Evolutionary conservation across 2,329 filamentous ascomycete genomes (phyloP).

Genomic region (Clarireedia hainanense): DNA sequence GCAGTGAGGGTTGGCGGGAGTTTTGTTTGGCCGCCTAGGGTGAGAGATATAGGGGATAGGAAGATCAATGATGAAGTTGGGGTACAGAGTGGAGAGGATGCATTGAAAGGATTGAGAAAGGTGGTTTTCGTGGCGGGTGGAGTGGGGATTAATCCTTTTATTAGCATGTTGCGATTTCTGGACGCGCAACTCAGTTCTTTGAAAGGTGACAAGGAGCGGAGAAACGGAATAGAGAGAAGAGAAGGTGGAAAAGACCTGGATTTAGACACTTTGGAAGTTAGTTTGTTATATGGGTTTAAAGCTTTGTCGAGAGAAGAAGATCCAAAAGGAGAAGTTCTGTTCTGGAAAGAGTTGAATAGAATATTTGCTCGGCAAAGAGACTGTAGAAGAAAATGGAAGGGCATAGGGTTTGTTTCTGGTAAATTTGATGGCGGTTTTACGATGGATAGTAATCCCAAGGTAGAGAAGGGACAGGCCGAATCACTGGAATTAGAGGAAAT

Average conservation of each 20-base stretch:
- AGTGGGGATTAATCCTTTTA: slow-evolving; percentile 29
- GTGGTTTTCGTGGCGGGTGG: slow-evolving; percentile 55
- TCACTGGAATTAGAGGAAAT: slow-evolving; percentile 4
- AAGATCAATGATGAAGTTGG: neutral
- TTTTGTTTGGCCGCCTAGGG: slow-evolving; percentile 67
- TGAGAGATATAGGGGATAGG: neutral
- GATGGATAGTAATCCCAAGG: no score
- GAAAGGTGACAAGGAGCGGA: no score
- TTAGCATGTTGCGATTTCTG: slow-evolving; percentile 25
- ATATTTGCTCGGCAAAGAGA: neutral
- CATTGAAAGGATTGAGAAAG: slow-evolving; percentile 36
- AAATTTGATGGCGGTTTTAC: no score
- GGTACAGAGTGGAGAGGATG: neutral
- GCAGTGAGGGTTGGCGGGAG: slow-evolving; percentile 69
- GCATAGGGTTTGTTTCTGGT: slow-evolving; percentile 38
- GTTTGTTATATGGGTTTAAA: slow-evolving; percentile 24
- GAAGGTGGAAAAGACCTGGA: neutral
- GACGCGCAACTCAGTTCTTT: neutral
- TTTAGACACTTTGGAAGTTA: slow-evolving; percentile 7
- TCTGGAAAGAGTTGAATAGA: slow-evolving; percentile 36
- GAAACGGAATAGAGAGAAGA: neutral
- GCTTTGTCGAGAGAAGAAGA: slow-evolving; percentile 16
- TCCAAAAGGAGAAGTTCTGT: slow-evolving; percentile 37
- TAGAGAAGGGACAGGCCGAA: no score
- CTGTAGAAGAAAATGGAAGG: slow-evolving; percentile 30